A percentile compares a stretch with the other conserved stretches of the same genome.
Evolutionary conservation across 345 rosid species (phyloP).

Genomic region (Pugionium cornutum): DNA sequence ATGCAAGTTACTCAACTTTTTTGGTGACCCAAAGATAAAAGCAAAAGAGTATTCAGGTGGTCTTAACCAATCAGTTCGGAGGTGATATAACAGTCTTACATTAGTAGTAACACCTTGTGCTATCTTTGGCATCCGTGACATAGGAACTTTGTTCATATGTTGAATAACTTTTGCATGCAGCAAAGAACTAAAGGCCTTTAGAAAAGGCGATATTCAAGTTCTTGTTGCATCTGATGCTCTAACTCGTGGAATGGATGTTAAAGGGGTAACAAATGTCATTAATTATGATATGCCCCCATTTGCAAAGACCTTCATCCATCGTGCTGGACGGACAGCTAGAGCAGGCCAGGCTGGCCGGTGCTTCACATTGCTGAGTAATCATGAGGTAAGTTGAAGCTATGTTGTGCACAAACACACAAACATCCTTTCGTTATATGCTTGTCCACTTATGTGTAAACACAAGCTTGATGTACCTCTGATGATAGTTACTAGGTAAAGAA

Average conservation of each 20-base stretch:
- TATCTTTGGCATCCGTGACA: not conserved
- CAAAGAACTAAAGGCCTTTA: constrained; percentile 77
- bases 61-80: constrained; percentile 74
- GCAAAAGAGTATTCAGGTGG: constrained; percentile 88
- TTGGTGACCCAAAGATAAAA: constrained; percentile 67
- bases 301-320: constrained; percentile 84
- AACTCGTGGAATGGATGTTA: constrained; percentile 97
- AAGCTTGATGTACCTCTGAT: too few species aligned
- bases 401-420: not conserved
- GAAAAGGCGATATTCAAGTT: constrained; percentile 79
- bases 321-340: constrained; percentile 97
- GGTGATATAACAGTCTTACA: constrained; percentile 47
- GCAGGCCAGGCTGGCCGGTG: constrained; percentile 87
- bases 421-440: constrained; percentile 5
- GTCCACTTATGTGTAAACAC: not conserved
- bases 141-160: constrained; percentile 2
- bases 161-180: constrained; percentile 46
- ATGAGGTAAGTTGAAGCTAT: constrained; percentile 52
- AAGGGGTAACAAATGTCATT: constrained; percentile 82
- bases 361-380: constrained; percentile 71
- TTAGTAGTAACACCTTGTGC: not conserved
- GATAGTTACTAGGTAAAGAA: not conserved
- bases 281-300: constrained; percentile 85
- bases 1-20: constrained; percentile 72
- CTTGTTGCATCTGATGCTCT: constrained; percentile 94